Percentiles rank a stretch among this genome's conserved stretches.
Conservation (phyloP, 306 rosid species). For the Prunus armeniaca region DNA sequence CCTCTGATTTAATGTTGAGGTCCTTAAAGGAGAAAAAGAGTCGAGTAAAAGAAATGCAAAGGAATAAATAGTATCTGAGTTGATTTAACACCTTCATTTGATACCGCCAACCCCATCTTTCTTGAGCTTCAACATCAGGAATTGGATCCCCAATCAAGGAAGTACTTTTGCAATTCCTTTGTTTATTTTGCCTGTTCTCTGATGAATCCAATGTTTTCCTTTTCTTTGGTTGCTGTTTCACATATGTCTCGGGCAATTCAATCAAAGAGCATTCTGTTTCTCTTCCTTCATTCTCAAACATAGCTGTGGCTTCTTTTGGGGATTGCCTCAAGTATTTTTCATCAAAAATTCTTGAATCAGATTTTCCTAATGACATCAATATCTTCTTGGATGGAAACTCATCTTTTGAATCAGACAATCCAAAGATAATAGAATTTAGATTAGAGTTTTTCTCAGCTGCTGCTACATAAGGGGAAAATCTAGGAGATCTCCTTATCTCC, state of each 20-base stretch:
- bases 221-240: slow-evolving; percentile 37
- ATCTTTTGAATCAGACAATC: slow-evolving; percentile 35
- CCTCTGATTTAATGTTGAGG: neutral
- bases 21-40: neutral
- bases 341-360: slow-evolving; percentile 13
- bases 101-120: slow-evolving; percentile 94
- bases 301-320: slow-evolving; percentile 25
- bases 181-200: slow-evolving; percentile 12
- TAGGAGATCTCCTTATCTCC: slow-evolving; percentile 40
- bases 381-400: slow-evolving; percentile 17
- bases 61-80: slow-evolving; percentile 9
- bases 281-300: slow-evolving; percentile 30
- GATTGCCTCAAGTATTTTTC: slow-evolving; percentile 21
- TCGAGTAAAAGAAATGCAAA: slow-evolving; percentile 11
- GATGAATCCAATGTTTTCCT: slow-evolving; percentile 26
- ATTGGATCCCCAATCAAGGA: slow-evolving; percentile 78
- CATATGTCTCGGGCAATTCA: slow-evolving; percentile 33
- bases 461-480: slow-evolving; percentile 33
- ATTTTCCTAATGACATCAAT: slow-evolving; percentile 25
- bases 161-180: slow-evolving; percentile 16
- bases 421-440: slow-evolving; percentile 14
- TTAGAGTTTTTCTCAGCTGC: slow-evolving; percentile 10
- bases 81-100: slow-evolving; percentile 64
- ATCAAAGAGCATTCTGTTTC: slow-evolving; percentile 28
- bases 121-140: slow-evolving; percentile 73